These are phyloP conservation scores for Phialophora expanda DNA, from an alignment of 2,329 filamentous ascomycete species.

Conservation along the genomic window DNA sequence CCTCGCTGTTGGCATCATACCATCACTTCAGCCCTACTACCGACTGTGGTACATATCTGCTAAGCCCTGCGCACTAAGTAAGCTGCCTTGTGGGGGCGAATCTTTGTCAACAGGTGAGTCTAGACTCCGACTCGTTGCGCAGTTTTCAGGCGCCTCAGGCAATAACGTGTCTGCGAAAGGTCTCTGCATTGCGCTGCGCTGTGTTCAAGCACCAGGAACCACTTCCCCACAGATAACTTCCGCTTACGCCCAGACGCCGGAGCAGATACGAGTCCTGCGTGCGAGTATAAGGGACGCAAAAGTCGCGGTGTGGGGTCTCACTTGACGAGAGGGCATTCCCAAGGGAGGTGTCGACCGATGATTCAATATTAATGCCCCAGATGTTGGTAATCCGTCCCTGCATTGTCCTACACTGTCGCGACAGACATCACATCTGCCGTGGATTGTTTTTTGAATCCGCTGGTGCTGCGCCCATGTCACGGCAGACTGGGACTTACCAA, in stretches of 20 bases:
- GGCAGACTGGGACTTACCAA: not conserved
- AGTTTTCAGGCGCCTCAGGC: not conserved
- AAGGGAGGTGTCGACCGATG: not conserved
- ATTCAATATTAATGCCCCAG: not conserved
- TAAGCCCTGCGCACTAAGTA: slow-evolving; percentile 2
- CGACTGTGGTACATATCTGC: not conserved
- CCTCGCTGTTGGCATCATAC: not conserved
- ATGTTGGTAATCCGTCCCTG: not conserved
- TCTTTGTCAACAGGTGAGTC: slow-evolving; percentile 5
- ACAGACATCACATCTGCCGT: not conserved
- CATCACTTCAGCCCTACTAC: not conserved
- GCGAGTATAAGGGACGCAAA: not conserved
- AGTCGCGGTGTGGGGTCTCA: not conserved
- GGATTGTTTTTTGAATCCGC: not conserved
- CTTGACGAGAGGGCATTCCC: not conserved
- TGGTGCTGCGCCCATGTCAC: not conserved
- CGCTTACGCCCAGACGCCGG: not conserved
- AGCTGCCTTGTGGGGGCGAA: slow-evolving; percentile 7
- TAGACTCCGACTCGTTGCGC: not conserved
- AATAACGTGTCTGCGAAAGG: not conserved
- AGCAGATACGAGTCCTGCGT: not conserved
- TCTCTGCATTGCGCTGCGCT: slow-evolving; percentile 2
- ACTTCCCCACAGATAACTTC: not conserved
- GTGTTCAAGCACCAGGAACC: not conserved
- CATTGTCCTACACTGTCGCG: not conserved